Conservation (phyloP, 768 basidiomycete species). For the Suillus sp. region DNA sequence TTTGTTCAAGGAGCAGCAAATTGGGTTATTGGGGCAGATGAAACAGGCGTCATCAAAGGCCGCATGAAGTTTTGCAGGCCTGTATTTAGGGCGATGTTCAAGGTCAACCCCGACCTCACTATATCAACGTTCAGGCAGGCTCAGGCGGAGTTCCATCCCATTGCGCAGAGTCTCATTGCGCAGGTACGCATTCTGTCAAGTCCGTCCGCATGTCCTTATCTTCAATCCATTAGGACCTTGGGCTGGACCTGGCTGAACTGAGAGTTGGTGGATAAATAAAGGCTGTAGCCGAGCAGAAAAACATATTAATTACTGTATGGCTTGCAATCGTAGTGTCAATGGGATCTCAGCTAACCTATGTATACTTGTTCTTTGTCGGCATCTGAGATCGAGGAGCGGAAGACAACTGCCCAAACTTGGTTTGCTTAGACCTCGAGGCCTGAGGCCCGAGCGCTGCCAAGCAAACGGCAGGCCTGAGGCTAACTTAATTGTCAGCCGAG, state of each 20-base stretch:
- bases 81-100: slow-evolving; percentile 41
- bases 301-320: not conserved
- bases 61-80: slow-evolving; percentile 61
- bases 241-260: not conserved
- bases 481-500: not conserved
- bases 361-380: not conserved
- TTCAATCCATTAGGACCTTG: slow-evolving; percentile 27
- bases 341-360: not conserved
- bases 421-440: not conserved
- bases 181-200: slow-evolving; percentile 37
- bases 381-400: not conserved
- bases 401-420: not conserved
- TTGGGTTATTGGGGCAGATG: slow-evolving; percentile 48
- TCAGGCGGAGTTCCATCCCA: slow-evolving; percentile 49
- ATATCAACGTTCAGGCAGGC: slow-evolving; percentile 36
- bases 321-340: not conserved
- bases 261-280: not conserved
- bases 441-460: not conserved
- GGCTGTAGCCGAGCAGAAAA: not conserved
- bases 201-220: not conserved
- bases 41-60: slow-evolving; percentile 46
- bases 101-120: slow-evolving; percentile 40
- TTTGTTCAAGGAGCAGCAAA: slow-evolving; percentile 41
- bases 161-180: slow-evolving; percentile 50
- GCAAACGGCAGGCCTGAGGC: not conserved